phyloP scores from a whole-genome alignment of 2,329 filamentous ascomycete species.

The Aspergillus vadensis region DNA sequence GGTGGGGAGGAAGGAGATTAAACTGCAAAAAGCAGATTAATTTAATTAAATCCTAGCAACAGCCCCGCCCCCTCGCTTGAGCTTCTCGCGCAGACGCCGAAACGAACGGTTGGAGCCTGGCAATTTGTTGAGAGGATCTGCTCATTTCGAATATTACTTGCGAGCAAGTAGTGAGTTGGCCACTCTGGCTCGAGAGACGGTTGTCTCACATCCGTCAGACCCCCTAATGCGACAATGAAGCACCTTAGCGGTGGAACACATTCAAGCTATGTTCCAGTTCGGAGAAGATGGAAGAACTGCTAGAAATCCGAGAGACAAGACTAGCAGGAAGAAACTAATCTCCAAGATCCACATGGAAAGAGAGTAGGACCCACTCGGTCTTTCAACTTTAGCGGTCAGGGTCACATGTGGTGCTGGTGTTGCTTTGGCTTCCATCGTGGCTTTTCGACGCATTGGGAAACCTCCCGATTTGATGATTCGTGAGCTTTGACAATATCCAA shows the following conservation, averaged over 20 bases:
- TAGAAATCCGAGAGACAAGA: not conserved
- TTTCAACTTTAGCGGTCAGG: no score
- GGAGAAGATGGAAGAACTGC: not conserved
- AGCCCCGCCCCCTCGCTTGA: constrained; percentile 11
- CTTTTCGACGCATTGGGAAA: no score
- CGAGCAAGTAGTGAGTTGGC: not conserved
- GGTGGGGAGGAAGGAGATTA: constrained; percentile 9
- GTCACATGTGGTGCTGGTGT: no score
- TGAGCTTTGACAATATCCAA: no score
- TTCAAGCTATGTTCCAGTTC: not conserved
- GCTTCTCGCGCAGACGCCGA: not conserved
- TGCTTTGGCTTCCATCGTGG: no score
- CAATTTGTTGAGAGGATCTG: not conserved
- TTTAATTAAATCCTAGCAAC: constrained; percentile 1
- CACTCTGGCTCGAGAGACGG: not conserved
- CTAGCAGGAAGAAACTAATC: no score
- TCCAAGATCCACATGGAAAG: no score
- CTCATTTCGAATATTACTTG: not conserved
- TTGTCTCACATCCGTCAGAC: not conserved
- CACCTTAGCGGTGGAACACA: no score
- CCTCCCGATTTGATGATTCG: no score
- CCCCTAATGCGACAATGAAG: not conserved
- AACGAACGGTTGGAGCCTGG: not conserved
- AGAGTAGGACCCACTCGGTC: no score
- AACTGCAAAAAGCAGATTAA: constrained; percentile 5